Percentiles rank a stretch among this genome's conserved stretches.
Evolutionary conservation across 2,329 filamentous ascomycete species (phyloP).

Genomic region (Fusarium pseudograminearum): DNA sequence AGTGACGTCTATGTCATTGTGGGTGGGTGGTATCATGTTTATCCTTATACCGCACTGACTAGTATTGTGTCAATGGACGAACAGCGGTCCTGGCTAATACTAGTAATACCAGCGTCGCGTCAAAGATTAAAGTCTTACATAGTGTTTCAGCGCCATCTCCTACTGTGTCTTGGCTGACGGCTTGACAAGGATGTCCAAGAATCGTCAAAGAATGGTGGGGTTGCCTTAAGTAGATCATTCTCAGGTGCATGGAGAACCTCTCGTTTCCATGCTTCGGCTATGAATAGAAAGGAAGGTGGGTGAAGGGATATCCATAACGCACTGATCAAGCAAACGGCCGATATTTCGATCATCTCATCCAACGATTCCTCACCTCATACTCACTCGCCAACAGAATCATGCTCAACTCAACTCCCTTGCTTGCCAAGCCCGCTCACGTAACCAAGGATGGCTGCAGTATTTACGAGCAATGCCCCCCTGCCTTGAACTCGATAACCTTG

Average conservation of each 20-base stretch:
- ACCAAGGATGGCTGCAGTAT: slow-evolving; percentile 4
- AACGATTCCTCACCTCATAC: not conserved
- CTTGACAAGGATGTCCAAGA: slow-evolving; percentile 14
- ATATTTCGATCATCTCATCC: not conserved
- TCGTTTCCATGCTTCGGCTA: slow-evolving; percentile 12
- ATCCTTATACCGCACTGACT: not conserved
- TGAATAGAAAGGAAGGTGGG: slow-evolving; percentile 17
- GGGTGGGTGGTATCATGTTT: slow-evolving; percentile 5
- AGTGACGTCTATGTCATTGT: slow-evolving; percentile 25
- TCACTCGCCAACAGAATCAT: not conserved
- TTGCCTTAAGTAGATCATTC: slow-evolving; percentile 12
- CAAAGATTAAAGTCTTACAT: slow-evolving; percentile 22
- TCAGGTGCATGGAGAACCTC: slow-evolving; percentile 17
- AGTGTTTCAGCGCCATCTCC: slow-evolving; percentile 11
- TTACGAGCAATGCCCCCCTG: slow-evolving; percentile 12
- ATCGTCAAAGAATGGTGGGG: slow-evolving; percentile 20
- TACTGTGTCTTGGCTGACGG: slow-evolving; percentile 14
- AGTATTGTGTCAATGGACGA: not conserved
- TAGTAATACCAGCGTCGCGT: not conserved
- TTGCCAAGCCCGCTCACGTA: slow-evolving; percentile 9
- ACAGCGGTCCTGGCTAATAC: not conserved
- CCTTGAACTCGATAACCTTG: slow-evolving; percentile 13
- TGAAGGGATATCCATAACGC: not conserved
- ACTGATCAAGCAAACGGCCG: not conserved
- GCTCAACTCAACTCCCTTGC: slow-evolving; percentile 1